Evolutionary conservation across 108 stramenopile genomes (phyloP).

Genomic region (Nannochloropsis salina): DNA sequence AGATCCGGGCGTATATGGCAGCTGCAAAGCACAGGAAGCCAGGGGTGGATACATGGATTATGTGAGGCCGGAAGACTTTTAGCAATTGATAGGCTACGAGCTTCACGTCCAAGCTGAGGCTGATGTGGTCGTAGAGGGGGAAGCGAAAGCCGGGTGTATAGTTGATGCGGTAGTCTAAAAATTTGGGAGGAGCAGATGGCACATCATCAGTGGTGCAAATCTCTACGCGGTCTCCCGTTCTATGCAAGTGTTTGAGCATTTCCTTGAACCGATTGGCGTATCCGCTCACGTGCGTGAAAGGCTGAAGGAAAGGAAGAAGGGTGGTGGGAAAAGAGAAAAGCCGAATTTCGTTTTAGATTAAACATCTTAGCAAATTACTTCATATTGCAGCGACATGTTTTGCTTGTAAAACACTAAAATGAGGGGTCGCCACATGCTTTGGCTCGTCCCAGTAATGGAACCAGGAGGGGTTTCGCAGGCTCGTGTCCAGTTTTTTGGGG

Average conservation of each 20-base stretch:
- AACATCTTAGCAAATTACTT: too few species aligned
- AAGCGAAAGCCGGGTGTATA: slow-evolving; percentile 87
- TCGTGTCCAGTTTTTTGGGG: too few species aligned
- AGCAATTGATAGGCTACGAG: slow-evolving; percentile 57
- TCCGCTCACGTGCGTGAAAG: slow-evolving; percentile 91
- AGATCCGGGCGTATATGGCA: slow-evolving; percentile 46
- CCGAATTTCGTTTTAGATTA: too few species aligned
- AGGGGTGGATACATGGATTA: slow-evolving; percentile 89
- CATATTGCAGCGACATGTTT: too few species aligned
- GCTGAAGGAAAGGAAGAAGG: slow-evolving; percentile 34
- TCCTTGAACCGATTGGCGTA: slow-evolving; percentile 97
- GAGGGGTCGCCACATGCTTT: too few species aligned
- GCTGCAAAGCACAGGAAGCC: slow-evolving; percentile 75
- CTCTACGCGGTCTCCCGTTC: slow-evolving; percentile 52
- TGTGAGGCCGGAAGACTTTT: slow-evolving; percentile 71
- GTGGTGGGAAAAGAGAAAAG: slow-evolving; percentile 23
- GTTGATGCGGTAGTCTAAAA: slow-evolving; percentile 67
- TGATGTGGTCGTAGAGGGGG: slow-evolving; percentile 85
- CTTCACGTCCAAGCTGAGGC: slow-evolving; percentile 66
- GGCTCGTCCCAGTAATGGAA: too few species aligned
- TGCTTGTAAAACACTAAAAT: too few species aligned
- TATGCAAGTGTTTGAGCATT: slow-evolving; percentile 64
- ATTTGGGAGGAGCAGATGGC: slow-evolving; percentile 62
- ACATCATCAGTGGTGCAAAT: slow-evolving; percentile 77
- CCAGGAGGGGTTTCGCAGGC: too few species aligned